phyloP scores from a whole-genome alignment of 805 yeast species.

The Groenewaldozyma salmanticensis region DNA sequence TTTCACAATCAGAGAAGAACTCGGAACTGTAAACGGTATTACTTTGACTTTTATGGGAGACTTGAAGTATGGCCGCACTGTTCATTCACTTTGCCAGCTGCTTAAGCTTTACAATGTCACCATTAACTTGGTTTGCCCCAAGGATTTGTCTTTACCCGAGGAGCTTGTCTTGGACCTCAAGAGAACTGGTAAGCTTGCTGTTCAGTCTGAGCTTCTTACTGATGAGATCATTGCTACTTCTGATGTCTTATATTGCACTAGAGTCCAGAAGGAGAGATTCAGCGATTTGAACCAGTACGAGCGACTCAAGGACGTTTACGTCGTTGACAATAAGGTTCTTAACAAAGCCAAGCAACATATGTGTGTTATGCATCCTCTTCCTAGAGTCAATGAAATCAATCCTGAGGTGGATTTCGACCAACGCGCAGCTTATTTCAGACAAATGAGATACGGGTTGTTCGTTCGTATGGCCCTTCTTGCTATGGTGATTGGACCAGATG shows the following conservation, averaged over 20 bases:
- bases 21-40: constrained; percentile 96
- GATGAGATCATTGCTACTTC: constrained; percentile 79
- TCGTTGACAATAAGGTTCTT: constrained; percentile 86
- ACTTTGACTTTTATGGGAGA: constrained; percentile 99
- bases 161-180: constrained; percentile 57
- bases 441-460: constrained; percentile 96
- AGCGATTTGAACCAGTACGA: constrained; percentile 64
- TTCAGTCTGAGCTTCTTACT: constrained; percentile 69
- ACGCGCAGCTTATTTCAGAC: constrained; percentile 99
- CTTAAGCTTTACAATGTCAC: constrained; percentile 88
- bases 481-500: constrained; percentile 94
- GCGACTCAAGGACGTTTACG: constrained; percentile 80
- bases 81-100: constrained; percentile 87
- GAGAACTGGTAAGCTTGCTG: constrained; percentile 56
- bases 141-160: constrained; percentile 75
- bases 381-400: constrained; percentile 91
- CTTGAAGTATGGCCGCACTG: constrained; percentile 96
- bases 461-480: constrained; percentile 98
- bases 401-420: constrained; percentile 99
- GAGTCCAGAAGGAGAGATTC: constrained; percentile 97
- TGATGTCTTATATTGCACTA: constrained; percentile 94
- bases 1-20: constrained; percentile 97
- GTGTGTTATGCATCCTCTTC: constrained; percentile 99
- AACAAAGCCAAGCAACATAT: constrained; percentile 93
- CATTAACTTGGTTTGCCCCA: constrained; percentile 85